phyloP scores from a whole-genome alignment of 805 yeast genomes.

The Suhomyces kilbournensis region DNA sequence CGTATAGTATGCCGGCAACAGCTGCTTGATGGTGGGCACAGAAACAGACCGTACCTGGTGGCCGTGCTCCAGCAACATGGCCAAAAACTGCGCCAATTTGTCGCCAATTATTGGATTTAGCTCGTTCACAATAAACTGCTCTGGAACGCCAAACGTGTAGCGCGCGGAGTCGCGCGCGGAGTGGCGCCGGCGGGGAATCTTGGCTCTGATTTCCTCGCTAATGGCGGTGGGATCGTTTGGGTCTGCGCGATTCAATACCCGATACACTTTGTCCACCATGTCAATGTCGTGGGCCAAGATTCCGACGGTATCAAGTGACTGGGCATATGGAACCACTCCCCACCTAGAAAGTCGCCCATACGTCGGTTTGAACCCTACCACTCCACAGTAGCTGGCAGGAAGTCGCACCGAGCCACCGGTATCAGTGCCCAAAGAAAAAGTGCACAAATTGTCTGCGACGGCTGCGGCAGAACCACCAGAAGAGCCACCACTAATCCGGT shows the following conservation, averaged over 20 bases:
- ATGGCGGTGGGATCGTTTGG: conserved; percentile 76
- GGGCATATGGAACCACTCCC: conserved; percentile 93
- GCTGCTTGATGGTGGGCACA: conserved; percentile 61
- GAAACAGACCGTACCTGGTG: conserved; percentile 61
- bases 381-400: conserved; percentile 86
- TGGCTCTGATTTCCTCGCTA: conserved; percentile 29
- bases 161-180: background rate
- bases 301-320: conserved; percentile 93
- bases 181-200: conserved; percentile 9
- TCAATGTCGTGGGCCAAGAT: conserved; percentile 55
- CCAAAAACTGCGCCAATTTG: conserved; percentile 43
- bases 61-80: conserved; percentile 44
- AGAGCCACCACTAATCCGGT: conserved; percentile 73
- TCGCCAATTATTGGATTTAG: conserved; percentile 33
- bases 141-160: conserved; percentile 62
- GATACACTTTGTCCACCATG: conserved; percentile 47
- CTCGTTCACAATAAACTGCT: conserved; percentile 60
- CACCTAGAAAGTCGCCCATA: conserved; percentile 89
- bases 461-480: conserved; percentile 97
- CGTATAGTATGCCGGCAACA: conserved; percentile 82
- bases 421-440: conserved; percentile 87
- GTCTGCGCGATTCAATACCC: conserved; percentile 59
- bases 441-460: conserved; percentile 68
- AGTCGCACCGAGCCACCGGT: conserved; percentile 96
- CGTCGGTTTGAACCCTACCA: conserved; percentile 87